Evolutionary conservation across 345 rosid genomes (phyloP), one percentile per base, ranked within the genome.

Genomic region (Theobroma cacao): DNA sequence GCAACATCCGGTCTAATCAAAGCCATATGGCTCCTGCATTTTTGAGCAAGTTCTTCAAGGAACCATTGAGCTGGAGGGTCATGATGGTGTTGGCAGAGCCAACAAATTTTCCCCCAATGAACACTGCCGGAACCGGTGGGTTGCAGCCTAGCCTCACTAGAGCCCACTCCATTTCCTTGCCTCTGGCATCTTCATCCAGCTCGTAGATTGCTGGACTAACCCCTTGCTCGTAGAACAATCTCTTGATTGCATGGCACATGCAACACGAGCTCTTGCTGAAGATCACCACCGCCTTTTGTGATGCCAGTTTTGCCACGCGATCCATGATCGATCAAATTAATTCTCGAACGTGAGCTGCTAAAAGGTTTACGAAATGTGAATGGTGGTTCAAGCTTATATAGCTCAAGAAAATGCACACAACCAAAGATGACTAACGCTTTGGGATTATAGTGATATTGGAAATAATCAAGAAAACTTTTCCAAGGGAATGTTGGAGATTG

Each of bases 201-300:
- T 95, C 99, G 7, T 90, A 77, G 36, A 92, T 83, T 10, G 91
- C 93, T 0, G 99, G 98, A 85, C 92, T 89, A 80, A 91, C 97
- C 2, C 94, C 98, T 78, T 88, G 97, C 76, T 93, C 99, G 69
- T 95, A 95, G 63, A 95, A 95, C 82, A 95, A 74, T 38, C 94
- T 84, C 84, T 95, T 93, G 52, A 93, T 91, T 56, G 99, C 92
- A 79, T 95, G 98, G 87, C 94, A 81, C 97, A 95, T 92, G 86
- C 93, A 91, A 82, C 98, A 95, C 0, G 97, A 83, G 74, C 93
- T 93, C 90, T 92, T 93, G 89, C 98, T 93, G 90, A 93, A 95
- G 59, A 93, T 95, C 89, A 95, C 98, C 86, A 95, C 98, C n/a
- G 97, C 97, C 86, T 89, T 95, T 66, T 92, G 96, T 1, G 97